Evolutionary conservation across 2,329 filamentous ascomycete species (phyloP).

Genomic region (Coccinonectria pachysandricola): DNA sequence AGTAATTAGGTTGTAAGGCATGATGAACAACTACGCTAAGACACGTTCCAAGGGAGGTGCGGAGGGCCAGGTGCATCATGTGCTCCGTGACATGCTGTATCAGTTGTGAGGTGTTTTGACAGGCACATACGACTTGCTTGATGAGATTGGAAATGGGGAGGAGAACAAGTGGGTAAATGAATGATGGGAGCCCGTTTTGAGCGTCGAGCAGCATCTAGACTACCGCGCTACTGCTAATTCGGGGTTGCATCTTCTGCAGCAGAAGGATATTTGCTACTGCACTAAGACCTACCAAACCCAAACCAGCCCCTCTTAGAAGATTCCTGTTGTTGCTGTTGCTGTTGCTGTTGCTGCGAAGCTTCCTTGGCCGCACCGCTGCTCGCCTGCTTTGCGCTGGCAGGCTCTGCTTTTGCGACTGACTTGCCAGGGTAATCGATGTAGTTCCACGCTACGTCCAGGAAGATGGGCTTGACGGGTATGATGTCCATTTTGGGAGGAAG

Average conservation of each 20-base stretch:
- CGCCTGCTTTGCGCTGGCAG: constrained; percentile 17
- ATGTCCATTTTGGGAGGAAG: constrained; percentile 78
- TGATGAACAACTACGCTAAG: constrained; percentile 7
- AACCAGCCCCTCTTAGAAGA: constrained; percentile 62
- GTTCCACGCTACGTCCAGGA: constrained; percentile 95
- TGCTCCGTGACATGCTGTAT: constrained; percentile 4
- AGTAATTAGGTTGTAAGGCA: constrained; percentile 9
- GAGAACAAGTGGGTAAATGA: too few species aligned
- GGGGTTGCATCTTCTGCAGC: too few species aligned
- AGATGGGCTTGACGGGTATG: constrained; percentile 87
- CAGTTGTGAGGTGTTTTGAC: constrained; percentile 5
- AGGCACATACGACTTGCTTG: too few species aligned
- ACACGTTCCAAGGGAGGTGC: constrained; percentile 6
- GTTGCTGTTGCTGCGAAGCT: constrained; percentile 30
- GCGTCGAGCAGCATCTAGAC: too few species aligned
- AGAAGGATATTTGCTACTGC: too few species aligned
- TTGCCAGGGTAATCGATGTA: constrained; percentile 85
- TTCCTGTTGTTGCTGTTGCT: constrained; percentile 35
- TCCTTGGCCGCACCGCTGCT: constrained; percentile 18
- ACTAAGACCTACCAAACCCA: constrained; percentile 50
- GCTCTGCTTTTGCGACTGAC: constrained; percentile 18
- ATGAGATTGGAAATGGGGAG: too few species aligned
- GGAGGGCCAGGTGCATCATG: constrained; percentile 3
- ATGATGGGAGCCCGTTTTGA: too few species aligned
- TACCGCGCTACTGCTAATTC: too few species aligned